Evolutionary conservation across 345 rosid species (phyloP).

Genomic region (Aquilaria malaccensis): DNA sequence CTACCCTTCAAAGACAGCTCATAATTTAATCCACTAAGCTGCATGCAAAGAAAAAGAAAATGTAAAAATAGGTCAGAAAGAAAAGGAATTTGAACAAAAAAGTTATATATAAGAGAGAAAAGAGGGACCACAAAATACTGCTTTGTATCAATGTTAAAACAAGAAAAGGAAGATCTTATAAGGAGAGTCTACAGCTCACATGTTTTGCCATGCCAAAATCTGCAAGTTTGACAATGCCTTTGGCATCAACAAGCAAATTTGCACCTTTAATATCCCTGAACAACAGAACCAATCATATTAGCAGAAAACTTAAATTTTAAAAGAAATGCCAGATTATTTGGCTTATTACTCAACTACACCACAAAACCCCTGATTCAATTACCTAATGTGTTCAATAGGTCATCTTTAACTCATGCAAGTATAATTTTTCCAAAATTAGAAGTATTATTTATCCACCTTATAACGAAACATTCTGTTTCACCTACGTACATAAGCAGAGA

Average conservation of each 20-base stretch:
- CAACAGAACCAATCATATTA: slow-evolving; percentile 14
- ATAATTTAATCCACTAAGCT: slow-evolving; percentile 49
- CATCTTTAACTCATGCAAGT: too few species aligned
- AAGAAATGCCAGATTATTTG: slow-evolving; percentile 1
- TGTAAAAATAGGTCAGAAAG: background rate
- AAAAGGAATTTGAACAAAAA: slow-evolving; percentile 1
- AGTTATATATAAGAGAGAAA: slow-evolving; percentile 2
- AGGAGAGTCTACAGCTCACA: slow-evolving; percentile 30
- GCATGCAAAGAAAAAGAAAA: slow-evolving; percentile 10
- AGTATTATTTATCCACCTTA: too few species aligned
- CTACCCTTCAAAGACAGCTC: slow-evolving; percentile 66
- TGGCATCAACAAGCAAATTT: slow-evolving; percentile 61
- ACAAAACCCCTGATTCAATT: too few species aligned
- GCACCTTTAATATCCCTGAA: slow-evolving; percentile 78
- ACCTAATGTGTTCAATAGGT: too few species aligned
- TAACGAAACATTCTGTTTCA: too few species aligned
- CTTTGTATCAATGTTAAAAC: background rate
- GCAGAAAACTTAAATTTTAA: background rate
- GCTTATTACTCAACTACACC: too few species aligned
- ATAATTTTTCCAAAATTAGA: too few species aligned
- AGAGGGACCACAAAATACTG: background rate
- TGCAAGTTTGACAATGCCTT: slow-evolving; percentile 60
- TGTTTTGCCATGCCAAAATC: slow-evolving; percentile 83
- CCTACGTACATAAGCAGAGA: too few species aligned
- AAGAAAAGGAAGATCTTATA: background rate